Conservation (phyloP, 2,329 filamentous ascomycete genomes). For the Scolecobasidium constrictum region DNA sequence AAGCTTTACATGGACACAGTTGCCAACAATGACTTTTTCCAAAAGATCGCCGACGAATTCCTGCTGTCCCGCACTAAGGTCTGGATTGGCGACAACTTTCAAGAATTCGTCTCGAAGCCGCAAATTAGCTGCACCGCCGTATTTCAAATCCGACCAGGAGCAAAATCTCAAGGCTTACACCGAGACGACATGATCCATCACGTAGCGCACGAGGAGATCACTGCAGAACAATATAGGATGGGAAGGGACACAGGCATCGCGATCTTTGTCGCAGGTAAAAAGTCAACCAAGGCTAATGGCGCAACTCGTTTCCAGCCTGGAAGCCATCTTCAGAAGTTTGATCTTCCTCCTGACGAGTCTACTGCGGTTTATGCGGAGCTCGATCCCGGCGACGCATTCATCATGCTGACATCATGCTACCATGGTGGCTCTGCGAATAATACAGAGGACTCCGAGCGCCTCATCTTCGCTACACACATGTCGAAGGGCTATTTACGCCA, state of each 20-base stretch:
- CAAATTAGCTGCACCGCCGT: slow-evolving; percentile 18
- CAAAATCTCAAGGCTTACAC: slow-evolving; percentile 18
- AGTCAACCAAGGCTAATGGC: slow-evolving; percentile 21
- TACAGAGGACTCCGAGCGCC: too few relatives aligned
- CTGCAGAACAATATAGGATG: slow-evolving; percentile 11
- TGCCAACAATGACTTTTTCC: neutral
- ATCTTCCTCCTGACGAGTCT: neutral
- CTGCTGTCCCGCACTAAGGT: neutral
- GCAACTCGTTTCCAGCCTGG: slow-evolving; percentile 28
- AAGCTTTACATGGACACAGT: neutral
- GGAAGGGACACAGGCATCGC: slow-evolving; percentile 19
- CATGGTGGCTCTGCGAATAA: too few relatives aligned
- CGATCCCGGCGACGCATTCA: slow-evolving; percentile 25
- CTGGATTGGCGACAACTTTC: neutral
- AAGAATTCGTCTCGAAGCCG: slow-evolving; percentile 7
- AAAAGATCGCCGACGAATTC: neutral
- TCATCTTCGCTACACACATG: too few relatives aligned
- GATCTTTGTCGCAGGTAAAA: slow-evolving; percentile 25
- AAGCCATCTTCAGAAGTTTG: slow-evolving; percentile 22
- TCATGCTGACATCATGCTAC: too few relatives aligned
- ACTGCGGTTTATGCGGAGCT: slow-evolving; percentile 17
- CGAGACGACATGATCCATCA: slow-evolving; percentile 21
- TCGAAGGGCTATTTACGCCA: too few relatives aligned
- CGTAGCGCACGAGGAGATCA: slow-evolving; percentile 13
- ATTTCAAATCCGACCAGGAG: slow-evolving; percentile 18